These are phyloP conservation scores for Prunus persica DNA, from an alignment of 306 rosid genomes.

Conservation along the genomic window DNA sequence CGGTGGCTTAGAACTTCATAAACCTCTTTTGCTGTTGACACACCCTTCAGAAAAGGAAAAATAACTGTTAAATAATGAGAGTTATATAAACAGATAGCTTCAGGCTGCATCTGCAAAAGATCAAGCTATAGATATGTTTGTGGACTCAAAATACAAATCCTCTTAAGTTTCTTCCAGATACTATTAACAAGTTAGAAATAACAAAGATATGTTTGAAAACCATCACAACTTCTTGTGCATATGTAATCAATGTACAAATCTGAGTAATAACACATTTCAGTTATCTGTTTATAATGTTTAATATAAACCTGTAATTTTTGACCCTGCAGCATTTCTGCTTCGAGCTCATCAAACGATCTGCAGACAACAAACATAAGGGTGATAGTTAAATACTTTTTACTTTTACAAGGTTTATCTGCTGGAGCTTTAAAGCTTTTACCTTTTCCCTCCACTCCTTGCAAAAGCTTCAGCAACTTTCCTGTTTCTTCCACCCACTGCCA, in stretches of 20 bases:
- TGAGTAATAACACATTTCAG: conserved; percentile 16
- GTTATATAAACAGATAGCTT: neutral
- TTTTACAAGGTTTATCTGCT: conserved; percentile 3
- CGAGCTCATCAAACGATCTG: conserved; percentile 89
- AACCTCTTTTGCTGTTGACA: conserved; percentile 82
- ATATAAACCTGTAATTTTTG: conserved; percentile 83
- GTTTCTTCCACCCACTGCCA: conserved; percentile 96
- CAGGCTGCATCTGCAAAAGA: neutral
- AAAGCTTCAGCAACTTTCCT: conserved; percentile 92
- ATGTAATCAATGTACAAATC: neutral
- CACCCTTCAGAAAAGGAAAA: conserved; percentile 57
- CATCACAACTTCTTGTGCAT: neutral
- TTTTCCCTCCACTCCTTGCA: conserved; percentile 68
- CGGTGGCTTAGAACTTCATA: conserved; percentile 76
- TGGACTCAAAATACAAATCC: neutral
- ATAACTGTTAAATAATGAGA: neutral
- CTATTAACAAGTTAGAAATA: neutral
- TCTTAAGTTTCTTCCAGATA: neutral
- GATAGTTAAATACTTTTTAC: neutral
- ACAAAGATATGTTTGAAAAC: neutral
- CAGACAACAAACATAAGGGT: conserved; percentile 13
- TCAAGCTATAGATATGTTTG: neutral
- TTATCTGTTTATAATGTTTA: neutral
- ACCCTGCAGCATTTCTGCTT: conserved; percentile 81
- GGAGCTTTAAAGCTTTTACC: conserved; percentile 39